Conservation (phyloP, 306 rosid species). For the Vigna angularis region DNA sequence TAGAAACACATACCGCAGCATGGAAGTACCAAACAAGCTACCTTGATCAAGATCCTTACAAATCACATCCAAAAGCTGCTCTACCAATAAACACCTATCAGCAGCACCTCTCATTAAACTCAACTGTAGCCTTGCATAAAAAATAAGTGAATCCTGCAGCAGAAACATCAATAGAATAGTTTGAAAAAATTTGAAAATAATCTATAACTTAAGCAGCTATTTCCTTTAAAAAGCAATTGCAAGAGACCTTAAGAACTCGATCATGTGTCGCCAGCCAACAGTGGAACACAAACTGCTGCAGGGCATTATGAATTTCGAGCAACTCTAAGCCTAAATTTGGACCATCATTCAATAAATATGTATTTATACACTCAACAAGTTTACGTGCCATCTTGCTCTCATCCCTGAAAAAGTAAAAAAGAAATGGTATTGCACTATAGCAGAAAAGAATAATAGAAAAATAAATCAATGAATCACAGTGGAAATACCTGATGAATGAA, state of each 20-base stretch:
- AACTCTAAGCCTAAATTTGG: conserved; percentile 75
- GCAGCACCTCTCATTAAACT: conserved; percentile 68
- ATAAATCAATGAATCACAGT: conserved; percentile 16
- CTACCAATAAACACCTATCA: conserved; percentile 70
- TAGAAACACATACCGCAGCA: conserved; percentile 66
- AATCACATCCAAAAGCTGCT: conserved; percentile 82
- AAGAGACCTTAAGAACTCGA: conserved; percentile 80
- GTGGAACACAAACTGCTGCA: conserved; percentile 80
- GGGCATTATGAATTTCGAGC: conserved; percentile 76
- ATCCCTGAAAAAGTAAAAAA: conserved; percentile 64
- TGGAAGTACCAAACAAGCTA: conserved; percentile 55
- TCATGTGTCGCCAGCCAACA: conserved; percentile 90
- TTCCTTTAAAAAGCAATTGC: conserved; percentile 37
- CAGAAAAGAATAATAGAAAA: conserved; percentile 26
- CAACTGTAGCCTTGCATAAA: conserved; percentile 79
- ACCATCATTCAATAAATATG: conserved; percentile 86
- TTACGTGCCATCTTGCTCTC: conserved; percentile 90
- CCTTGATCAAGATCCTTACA: conserved; percentile 94
- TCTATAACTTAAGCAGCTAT: conserved; percentile 13
- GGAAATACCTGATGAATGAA: conserved; percentile 68
- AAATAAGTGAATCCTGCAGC: conserved; percentile 80
- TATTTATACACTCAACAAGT: conserved; percentile 86
- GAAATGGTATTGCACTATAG: conserved; percentile 31
- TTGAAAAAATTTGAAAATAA: conserved; percentile 1
- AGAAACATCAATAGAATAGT: conserved; percentile 20